Evolutionary conservation across 768 basidiomycete species (phyloP).

Genomic region (Arthromyces matolae): DNA sequence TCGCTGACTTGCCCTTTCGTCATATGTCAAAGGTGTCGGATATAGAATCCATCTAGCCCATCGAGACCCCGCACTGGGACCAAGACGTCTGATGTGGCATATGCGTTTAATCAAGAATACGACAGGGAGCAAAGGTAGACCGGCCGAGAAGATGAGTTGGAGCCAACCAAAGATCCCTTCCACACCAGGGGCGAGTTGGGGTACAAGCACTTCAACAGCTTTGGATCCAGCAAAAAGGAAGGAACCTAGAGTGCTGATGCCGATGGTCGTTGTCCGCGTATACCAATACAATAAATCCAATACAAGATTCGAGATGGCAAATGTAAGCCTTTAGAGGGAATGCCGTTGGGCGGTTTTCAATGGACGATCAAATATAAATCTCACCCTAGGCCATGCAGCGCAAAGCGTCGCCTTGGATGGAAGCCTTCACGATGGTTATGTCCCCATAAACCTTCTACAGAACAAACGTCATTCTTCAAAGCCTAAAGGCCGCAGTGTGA

Average conservation of each 20-base stretch:
- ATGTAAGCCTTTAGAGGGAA: slow-evolving; percentile 8
- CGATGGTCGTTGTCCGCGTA: slow-evolving; percentile 28
- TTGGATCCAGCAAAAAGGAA: slow-evolving; percentile 16
- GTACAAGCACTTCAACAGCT: slow-evolving; percentile 7
- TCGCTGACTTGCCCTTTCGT: slow-evolving; percentile 27
- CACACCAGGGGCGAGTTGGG: not conserved
- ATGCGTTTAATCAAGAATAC: slow-evolving; percentile 26
- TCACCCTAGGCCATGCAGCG: slow-evolving; percentile 15
- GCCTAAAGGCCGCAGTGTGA: not conserved
- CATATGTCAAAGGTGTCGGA: slow-evolving; percentile 22
- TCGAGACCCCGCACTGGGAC: slow-evolving; percentile 11
- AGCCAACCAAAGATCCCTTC: slow-evolving; percentile 6
- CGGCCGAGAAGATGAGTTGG: not conserved
- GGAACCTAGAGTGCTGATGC: slow-evolving; percentile 26
- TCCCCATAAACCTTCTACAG: slow-evolving; percentile 25
- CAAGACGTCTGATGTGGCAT: slow-evolving; percentile 19
- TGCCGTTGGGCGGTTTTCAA: no score
- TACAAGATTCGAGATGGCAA: slow-evolving; percentile 7
- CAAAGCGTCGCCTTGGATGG: slow-evolving; percentile 27
- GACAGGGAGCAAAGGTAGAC: slow-evolving; percentile 9
- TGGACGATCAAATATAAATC: not conserved
- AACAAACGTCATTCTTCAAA: not conserved
- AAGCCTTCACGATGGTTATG: slow-evolving; percentile 24
- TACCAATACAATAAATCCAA: slow-evolving; percentile 31
- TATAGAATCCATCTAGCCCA: slow-evolving; percentile 18